Evolutionary conservation across 305 asterid species (phyloP).

Genomic region (Fraxinus paxiana): DNA sequence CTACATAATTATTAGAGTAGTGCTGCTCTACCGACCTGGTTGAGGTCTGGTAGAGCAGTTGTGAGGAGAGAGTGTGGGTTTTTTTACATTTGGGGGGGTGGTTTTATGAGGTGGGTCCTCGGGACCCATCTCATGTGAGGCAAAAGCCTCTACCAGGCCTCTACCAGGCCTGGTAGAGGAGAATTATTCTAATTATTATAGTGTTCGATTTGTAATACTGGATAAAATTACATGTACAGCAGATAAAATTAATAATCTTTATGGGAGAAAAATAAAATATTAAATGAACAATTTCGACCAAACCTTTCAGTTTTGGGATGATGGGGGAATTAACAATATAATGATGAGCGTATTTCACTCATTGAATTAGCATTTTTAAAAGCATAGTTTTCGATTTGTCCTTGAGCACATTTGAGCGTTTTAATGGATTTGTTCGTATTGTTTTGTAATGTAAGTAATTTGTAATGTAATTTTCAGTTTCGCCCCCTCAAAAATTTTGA

Average conservation of each 20-base stretch:
- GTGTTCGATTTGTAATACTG: not conserved
- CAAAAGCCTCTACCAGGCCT: no score
- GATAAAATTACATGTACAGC: not conserved
- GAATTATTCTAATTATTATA: not conserved
- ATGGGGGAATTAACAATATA: not conserved
- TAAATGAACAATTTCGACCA: not conserved
- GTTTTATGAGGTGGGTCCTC: no score
- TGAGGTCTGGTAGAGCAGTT: no score
- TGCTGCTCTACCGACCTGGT: no score
- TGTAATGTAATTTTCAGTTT: no score
- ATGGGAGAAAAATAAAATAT: not conserved
- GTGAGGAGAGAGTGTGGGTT: no score
- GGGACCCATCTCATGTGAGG: no score
- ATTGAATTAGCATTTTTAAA: no score
- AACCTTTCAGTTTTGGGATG: not conserved
- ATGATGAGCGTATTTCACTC: not conserved
- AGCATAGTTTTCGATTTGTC: not conserved
- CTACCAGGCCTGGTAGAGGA: no score
- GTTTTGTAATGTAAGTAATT: not conserved
- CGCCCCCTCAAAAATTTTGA: no score
- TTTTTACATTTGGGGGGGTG: no score
- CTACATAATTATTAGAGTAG: not conserved
- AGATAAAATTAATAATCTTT: not conserved
- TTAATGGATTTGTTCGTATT: not conserved
- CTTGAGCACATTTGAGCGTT: not conserved